Base-by-base conservation (phyloP, 768 basidiomycete species). In the Lentinula boryana region DNA sequence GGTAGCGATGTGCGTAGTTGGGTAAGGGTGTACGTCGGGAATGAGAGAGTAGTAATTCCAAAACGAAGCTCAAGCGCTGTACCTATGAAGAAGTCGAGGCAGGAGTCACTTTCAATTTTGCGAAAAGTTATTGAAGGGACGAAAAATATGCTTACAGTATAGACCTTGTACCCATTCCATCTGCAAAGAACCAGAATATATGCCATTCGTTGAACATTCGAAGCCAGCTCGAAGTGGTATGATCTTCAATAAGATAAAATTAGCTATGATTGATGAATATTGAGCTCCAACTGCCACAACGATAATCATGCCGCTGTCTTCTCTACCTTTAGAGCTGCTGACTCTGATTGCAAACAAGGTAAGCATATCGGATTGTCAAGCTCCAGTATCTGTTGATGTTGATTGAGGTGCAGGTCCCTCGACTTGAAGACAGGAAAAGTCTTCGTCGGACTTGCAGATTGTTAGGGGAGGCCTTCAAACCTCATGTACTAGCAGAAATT, bases 361-460 rank as follows among this genome's bases (percentile, higher is more conserved):
- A 5, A n/a, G 41, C 41, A 38, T 54, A 18, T 27, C 35, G 4
- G 21, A 13, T 21, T 10, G 35, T 48, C 7, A 12, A 2, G 9
- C 18, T 21, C 18, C 9, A 51, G 27, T 31, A 9, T 0, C 16
- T 13, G 10, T 36, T 27, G 2, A 52, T 27, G 38, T 5, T 56
- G 32, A 46, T 4, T 56, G 2, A 15, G 7, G 12, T 13, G 27
- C 21, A 57, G 56, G 36, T 40, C 6, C 31, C 40, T 31, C 21
- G 56, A 38, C 56, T 57, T 15, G 10, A 43, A 44, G 56, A 57
- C n/a, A 44, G 56, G 27, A 57, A 57, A 40, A 44, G 56, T 16
- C 44, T 57, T 16, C 40, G 56, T 32, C 27, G 5, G 2, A 57
- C 56, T 27, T 57, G 56, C 23, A 12, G 1, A 10, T 23, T 23